A percentile compares a stretch with the other conserved stretches of the same genome.
Evolutionary conservation across 1,284 basidiomycete genomes (phyloP).

Genomic region (Microstroma glucosiphilum): DNA sequence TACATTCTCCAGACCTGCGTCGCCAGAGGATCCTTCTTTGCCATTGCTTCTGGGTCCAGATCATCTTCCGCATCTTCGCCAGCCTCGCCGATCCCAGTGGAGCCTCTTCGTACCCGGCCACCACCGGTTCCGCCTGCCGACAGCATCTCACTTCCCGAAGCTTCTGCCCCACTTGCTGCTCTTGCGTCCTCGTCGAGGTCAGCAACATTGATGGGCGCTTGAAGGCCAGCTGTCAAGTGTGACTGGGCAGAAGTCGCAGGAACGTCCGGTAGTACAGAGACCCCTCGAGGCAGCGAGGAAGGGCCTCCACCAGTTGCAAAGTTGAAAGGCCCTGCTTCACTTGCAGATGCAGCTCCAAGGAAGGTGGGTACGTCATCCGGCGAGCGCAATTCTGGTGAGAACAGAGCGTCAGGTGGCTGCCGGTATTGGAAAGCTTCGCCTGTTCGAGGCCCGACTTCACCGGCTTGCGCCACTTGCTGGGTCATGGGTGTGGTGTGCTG

Average conservation of each 20-base stretch:
- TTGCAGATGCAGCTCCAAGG: too few species aligned
- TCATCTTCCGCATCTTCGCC: conserved; percentile 21
- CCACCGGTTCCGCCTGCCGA: neutral
- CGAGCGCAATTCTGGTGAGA: neutral
- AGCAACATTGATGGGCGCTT: too few species aligned
- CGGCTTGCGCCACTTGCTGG: too few species aligned
- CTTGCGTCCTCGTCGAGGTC: too few species aligned
- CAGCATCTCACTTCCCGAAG: neutral
- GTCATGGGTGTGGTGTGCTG: too few species aligned
- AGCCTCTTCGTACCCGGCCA: conserved; percentile 16
- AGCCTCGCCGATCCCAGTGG: conserved; percentile 27
- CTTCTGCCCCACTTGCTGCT: neutral
- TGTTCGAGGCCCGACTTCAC: too few species aligned
- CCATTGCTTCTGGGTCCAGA: conserved; percentile 49
- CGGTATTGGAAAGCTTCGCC: neutral
- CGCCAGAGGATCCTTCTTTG: conserved; percentile 73
- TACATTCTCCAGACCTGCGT: conserved; percentile 98
- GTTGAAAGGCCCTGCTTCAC: too few species aligned
- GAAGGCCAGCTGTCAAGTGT: too few species aligned
- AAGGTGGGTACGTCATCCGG: neutral
- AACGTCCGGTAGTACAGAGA: too few species aligned
- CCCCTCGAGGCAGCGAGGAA: too few species aligned
- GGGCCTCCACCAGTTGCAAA: too few species aligned
- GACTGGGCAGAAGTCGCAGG: too few species aligned
- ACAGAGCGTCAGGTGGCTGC: neutral